These are phyloP conservation scores for Potentilla sterilis DNA, from an alignment of 306 rosid species.

Conservation along the genomic window DNA sequence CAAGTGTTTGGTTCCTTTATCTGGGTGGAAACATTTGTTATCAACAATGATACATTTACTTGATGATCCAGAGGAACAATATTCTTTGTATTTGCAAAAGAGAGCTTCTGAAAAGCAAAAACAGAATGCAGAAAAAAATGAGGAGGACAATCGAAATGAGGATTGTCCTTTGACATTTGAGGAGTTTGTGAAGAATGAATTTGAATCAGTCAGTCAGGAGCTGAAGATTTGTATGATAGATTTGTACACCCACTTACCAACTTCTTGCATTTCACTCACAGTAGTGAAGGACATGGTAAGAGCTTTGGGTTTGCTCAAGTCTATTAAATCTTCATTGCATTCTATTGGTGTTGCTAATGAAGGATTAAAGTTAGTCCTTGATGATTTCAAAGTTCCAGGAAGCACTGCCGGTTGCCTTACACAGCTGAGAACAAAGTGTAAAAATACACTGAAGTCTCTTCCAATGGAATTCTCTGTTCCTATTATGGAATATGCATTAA, in stretches of 20 bases:
- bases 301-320: slow-evolving; percentile 30
- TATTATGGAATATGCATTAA: not conserved
- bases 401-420: not conserved
- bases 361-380: not conserved
- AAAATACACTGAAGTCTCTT: slow-evolving; percentile 27
- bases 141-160: not conserved
- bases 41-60: slow-evolving; percentile 28
- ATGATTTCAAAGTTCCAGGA: slow-evolving; percentile 11
- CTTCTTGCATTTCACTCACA: slow-evolving; percentile 36
- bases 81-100: slow-evolving; percentile 21
- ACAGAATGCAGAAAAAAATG: not conserved
- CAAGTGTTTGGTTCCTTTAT: not conserved
- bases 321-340: slow-evolving; percentile 14
- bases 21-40: slow-evolving; percentile 27
- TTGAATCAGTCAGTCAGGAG: slow-evolving; percentile 12
- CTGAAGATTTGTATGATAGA: slow-evolving; percentile 11
- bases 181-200: slow-evolving; percentile 32
- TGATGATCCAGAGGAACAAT: slow-evolving; percentile 28
- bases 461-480: slow-evolving; percentile 17
- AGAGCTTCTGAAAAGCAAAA: not conserved
- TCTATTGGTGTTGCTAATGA: not conserved
- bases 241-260: slow-evolving; percentile 50
- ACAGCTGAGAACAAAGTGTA: not conserved
- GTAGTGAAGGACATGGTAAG: slow-evolving; percentile 16
- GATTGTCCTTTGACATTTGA: slow-evolving; percentile 26